A percentile compares a stretch with the other conserved stretches of the same genome.
Evolutionary conservation across 2,329 filamentous ascomycete genomes (phyloP).

Genomic region (Cercospora zeae-maydis): DNA sequence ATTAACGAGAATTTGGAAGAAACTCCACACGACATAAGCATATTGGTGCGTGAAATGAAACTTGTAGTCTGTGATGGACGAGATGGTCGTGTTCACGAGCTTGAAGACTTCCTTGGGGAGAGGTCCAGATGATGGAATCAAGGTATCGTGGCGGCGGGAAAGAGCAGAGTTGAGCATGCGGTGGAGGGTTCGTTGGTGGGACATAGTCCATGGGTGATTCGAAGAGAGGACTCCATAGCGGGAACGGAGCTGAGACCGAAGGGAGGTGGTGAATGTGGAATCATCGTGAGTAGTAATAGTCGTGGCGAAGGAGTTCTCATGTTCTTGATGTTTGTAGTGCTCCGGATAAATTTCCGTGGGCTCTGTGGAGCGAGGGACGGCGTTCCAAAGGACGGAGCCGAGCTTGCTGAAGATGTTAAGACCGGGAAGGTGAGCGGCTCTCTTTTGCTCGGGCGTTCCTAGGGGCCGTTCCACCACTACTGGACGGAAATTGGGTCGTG

Average conservation of each 20-base stretch:
- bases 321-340: not conserved
- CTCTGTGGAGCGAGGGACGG: constrained; percentile 25
- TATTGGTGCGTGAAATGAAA: constrained; percentile 29
- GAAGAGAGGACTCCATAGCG: constrained; percentile 37
- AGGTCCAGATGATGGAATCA: constrained; percentile 30
- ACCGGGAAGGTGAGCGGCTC: not conserved
- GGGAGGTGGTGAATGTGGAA: constrained; percentile 18
- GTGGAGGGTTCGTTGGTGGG: constrained; percentile 38
- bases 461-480: not conserved
- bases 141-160: constrained; percentile 25
- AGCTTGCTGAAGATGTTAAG: constrained; percentile 28
- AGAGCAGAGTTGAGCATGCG: constrained; percentile 36
- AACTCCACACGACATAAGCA: constrained; percentile 32
- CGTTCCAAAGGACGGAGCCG: constrained; percentile 31
- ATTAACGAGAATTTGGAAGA: constrained; percentile 33
- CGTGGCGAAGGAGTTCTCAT: not conserved
- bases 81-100: constrained; percentile 18
- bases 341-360: constrained; percentile 18
- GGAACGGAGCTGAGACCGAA: constrained; percentile 31
- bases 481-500: not conserved
- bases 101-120: constrained; percentile 24
- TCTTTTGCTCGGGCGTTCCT: not conserved
- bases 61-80: constrained; percentile 21
- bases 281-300: constrained; percentile 1
- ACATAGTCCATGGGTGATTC: constrained; percentile 35